Evolutionary conservation across 2,329 filamentous ascomycete genomes (phyloP).

Genomic region (Amesomyces nigricolor): DNA sequence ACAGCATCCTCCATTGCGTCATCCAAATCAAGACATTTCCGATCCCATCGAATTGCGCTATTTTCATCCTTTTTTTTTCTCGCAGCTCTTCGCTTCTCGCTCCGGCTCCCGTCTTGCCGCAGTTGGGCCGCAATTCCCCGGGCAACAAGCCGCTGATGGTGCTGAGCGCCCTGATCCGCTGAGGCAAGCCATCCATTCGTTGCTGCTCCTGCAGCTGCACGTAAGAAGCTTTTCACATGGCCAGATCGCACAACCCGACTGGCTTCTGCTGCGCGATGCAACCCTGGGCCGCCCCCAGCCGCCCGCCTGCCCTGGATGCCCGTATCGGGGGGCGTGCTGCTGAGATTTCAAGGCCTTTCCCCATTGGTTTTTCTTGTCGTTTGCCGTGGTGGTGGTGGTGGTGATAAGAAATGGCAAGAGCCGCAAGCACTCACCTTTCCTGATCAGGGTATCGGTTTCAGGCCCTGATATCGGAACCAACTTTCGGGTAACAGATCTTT

Average conservation of each 20-base stretch:
- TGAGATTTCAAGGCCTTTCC: background rate
- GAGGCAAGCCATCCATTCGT: slow-evolving; percentile 2
- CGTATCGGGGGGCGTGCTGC: background rate
- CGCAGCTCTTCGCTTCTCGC: slow-evolving; percentile 2
- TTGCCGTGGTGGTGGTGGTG: too few species aligned
- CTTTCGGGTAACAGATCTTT: too few species aligned
- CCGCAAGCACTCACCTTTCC: too few species aligned
- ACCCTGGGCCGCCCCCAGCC: slow-evolving; percentile 1
- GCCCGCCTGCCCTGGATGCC: too few species aligned
- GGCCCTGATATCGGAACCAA: too few species aligned
- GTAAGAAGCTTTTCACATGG: slow-evolving; percentile 10
- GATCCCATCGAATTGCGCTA: slow-evolving; percentile 10
- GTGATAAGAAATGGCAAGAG: too few species aligned
- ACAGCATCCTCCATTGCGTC: too few species aligned
- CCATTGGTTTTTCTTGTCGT: background rate
- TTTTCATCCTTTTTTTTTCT: slow-evolving; percentile 3
- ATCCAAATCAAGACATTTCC: background rate
- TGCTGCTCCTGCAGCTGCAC: slow-evolving; percentile 16
- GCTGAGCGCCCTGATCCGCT: background rate
- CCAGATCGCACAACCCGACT: slow-evolving; percentile 19
- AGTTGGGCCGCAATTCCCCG: slow-evolving; percentile 26
- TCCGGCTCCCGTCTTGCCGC: slow-evolving; percentile 14
- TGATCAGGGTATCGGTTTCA: too few species aligned
- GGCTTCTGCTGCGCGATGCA: slow-evolving; percentile 12
- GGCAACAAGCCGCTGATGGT: background rate